phyloP scores from a whole-genome alignment of 75 land plant genomes.

The Adiantum capillusveneris region DNA sequence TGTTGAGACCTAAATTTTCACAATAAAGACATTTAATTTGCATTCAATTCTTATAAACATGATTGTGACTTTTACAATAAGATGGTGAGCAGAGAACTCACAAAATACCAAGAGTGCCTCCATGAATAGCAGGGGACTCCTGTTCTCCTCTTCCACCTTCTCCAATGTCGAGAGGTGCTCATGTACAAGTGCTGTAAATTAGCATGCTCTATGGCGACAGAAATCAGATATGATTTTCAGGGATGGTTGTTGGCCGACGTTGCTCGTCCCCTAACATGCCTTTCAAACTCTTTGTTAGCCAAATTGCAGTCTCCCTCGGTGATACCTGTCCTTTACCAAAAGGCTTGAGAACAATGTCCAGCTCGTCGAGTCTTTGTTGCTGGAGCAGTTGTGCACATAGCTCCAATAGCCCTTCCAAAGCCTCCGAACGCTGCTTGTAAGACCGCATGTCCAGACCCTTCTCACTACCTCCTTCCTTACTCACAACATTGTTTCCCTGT shows the following conservation, averaged over 20 bases:
- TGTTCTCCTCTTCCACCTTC: no score
- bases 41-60: no score
- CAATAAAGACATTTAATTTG: no score
- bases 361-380: conserved; percentile 40
- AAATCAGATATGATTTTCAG: no score
- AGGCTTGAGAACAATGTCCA: conserved; percentile 35
- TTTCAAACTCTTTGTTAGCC: conserved; percentile 45
- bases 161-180: no score
- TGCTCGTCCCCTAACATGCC: conserved; percentile 10
- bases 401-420: conserved; percentile 46
- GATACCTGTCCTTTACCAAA: conserved; percentile 39
- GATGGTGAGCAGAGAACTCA: no score
- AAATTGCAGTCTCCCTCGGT: conserved; percentile 50
- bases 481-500: background rate
- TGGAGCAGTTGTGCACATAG: conserved; percentile 34
- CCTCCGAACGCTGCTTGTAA: conserved; percentile 39
- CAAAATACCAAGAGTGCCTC: no score
- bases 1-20: no score
- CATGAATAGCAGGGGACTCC: no score
- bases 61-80: no score
- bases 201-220: no score
- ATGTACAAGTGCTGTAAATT: no score
- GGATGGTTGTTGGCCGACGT: background rate
- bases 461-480: background rate
- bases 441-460: conserved; percentile 5